These are phyloP conservation scores for Coniochaeta sp. DNA, from an alignment of 2,329 filamentous ascomycete genomes.

Conservation along the genomic window DNA sequence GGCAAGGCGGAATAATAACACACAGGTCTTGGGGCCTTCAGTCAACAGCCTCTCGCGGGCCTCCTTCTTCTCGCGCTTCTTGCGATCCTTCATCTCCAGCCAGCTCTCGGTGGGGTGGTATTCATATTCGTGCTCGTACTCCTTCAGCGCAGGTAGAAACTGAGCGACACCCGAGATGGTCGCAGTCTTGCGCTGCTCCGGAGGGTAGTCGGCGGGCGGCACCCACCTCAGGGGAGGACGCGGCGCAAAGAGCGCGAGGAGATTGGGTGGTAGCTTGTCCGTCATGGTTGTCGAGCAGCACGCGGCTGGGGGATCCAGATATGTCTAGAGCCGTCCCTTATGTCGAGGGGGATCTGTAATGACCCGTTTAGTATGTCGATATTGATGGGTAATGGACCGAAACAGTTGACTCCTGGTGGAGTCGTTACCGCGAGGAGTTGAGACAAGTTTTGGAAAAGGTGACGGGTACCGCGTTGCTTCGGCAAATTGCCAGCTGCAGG, in stretches of 20 bases:
- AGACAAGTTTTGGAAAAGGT: slow-evolving; percentile 1
- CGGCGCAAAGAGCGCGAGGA: slow-evolving; percentile 90
- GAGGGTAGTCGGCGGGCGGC: slow-evolving; percentile 72
- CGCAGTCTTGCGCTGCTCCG: slow-evolving; percentile 73
- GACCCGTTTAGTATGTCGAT: background rate
- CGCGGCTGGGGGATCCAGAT: background rate
- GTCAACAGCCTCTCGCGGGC: slow-evolving; percentile 55
- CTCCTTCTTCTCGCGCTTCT: slow-evolving; percentile 72
- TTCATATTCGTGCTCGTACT: slow-evolving; percentile 70
- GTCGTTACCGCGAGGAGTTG: background rate
- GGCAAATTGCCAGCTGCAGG: background rate
- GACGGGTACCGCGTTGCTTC: background rate
- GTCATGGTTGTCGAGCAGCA: slow-evolving; percentile 61
- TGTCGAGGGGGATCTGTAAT: background rate
- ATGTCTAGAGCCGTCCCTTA: background rate
- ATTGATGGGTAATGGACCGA: background rate
- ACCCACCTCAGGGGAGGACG: slow-evolving; percentile 88
- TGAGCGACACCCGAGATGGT: slow-evolving; percentile 66
- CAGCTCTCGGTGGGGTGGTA: slow-evolving; percentile 87
- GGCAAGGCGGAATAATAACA: background rate
- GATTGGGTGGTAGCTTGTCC: slow-evolving; percentile 88
- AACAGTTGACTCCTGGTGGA: background rate
- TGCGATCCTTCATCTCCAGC: slow-evolving; percentile 79
- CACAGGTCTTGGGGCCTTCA: slow-evolving; percentile 61
- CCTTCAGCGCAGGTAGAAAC: slow-evolving; percentile 65